phyloP scores from a whole-genome alignment of 2,329 filamentous ascomycete species.

The Aspergillus hortae region DNA sequence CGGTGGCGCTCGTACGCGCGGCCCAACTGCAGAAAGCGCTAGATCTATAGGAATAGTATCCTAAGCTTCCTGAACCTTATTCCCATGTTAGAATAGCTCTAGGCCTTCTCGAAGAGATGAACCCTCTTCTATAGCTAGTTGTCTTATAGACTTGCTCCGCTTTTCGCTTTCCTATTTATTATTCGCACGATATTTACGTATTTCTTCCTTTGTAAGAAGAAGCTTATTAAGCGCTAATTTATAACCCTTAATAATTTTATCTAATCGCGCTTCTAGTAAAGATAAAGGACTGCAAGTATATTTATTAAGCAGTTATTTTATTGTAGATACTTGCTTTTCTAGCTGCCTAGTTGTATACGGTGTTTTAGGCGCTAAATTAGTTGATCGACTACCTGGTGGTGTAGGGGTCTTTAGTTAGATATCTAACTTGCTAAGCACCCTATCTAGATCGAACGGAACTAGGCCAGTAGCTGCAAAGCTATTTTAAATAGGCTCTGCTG shows the following conservation, averaged over 20 bases:
- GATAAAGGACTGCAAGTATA: no score
- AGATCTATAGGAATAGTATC: not conserved
- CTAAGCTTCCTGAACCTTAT: not conserved
- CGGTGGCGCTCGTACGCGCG: not conserved
- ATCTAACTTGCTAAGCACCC: not conserved
- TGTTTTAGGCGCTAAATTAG: slow-evolving; percentile 1
- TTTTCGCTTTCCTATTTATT: not conserved
- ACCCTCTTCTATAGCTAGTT: not conserved
- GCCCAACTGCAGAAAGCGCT: not conserved
- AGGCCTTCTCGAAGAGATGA: not conserved
- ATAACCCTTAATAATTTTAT: no score
- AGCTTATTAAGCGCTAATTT: no score
- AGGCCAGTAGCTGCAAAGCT: slow-evolving; percentile 1
- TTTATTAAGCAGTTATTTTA: not conserved
- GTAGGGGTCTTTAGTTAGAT: slow-evolving; percentile 3
- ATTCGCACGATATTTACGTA: no score
- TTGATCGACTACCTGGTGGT: not conserved
- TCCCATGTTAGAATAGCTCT: not conserved
- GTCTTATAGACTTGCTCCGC: not conserved
- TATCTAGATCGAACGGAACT: slow-evolving; percentile 1
- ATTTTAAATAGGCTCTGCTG: not conserved
- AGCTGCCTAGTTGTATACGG: slow-evolving; percentile 1
- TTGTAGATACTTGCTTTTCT: not conserved
- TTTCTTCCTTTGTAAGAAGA: no score
- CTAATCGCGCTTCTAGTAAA: no score